phyloP scores from a whole-genome alignment of 306 rosid species.

The Geum urbanum region DNA sequence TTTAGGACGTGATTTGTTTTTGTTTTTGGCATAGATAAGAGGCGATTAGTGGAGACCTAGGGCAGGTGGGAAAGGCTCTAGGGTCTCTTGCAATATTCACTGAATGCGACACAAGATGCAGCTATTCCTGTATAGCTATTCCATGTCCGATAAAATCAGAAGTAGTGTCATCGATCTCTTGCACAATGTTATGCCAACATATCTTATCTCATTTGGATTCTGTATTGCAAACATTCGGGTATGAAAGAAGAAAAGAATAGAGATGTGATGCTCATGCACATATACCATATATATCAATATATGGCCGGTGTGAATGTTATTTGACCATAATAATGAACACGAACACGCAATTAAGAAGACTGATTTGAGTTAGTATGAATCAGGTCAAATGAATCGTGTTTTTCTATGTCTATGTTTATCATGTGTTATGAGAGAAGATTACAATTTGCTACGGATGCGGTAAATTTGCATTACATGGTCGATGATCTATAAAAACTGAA shows the following conservation, averaged over 20 bases:
- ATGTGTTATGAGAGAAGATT: too few species aligned
- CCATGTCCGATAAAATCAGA: background rate
- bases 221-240: background rate
- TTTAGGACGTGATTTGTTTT: background rate
- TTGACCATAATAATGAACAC: too few species aligned
- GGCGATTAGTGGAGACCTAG: background rate
- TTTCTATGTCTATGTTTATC: too few species aligned
- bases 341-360: too few species aligned
- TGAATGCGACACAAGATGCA: background rate
- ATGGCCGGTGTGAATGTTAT: too few species aligned
- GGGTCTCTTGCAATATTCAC: background rate
- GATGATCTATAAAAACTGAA: too few species aligned
- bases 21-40: background rate
- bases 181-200: background rate
- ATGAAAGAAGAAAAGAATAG: background rate
- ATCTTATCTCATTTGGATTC: background rate
- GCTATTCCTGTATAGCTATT: background rate
- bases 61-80: background rate
- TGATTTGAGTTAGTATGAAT: too few species aligned
- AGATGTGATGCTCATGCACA: background rate
- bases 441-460: too few species aligned
- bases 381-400: too few species aligned
- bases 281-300: too few species aligned
- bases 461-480: too few species aligned
- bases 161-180: background rate